phyloP scores from a whole-genome alignment of 176 grass and related monocot genomes.

The Musa troglodytarum region DNA sequence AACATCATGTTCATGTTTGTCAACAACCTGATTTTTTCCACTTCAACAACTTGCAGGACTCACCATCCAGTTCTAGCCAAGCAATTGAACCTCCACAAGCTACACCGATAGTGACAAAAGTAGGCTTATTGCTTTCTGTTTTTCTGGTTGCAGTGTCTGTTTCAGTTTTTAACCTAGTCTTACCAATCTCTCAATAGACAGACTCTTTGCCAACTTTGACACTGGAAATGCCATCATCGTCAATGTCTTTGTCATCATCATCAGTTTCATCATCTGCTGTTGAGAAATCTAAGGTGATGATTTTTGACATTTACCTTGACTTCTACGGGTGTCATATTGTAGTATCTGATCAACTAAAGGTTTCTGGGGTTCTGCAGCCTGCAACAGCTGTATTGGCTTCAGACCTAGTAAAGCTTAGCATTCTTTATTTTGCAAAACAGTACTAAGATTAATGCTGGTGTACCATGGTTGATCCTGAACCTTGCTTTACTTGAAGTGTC shows the following conservation, averaged over 20 bases:
- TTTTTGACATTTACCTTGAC: background rate
- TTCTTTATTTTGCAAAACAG: too few relatives aligned
- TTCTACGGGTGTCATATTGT: background rate
- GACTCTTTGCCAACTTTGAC: constrained; percentile 25
- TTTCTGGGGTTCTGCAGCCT: constrained; percentile 36
- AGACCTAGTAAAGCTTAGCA: constrained; percentile 30
- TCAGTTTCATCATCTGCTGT: constrained; percentile 21
- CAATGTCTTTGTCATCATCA: background rate
- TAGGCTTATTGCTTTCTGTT: background rate
- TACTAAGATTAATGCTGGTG: too few relatives aligned
- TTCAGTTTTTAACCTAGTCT: background rate
- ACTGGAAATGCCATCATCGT: constrained; percentile 22
- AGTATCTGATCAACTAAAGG: constrained; percentile 2
- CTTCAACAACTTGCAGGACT: constrained; percentile 25
- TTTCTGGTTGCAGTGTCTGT: too few relatives aligned
- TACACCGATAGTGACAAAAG: constrained; percentile 22
- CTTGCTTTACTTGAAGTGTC: too few relatives aligned
- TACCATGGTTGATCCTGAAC: too few relatives aligned
- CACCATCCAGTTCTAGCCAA: constrained; percentile 30
- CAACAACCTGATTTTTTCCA: background rate
- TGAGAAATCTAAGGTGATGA: constrained; percentile 29
- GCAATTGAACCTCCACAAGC: constrained; percentile 39
- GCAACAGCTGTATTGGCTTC: constrained; percentile 40
- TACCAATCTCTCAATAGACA: constrained; percentile 11
- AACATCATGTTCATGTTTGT: background rate